Evolutionary conservation across 2,329 filamentous ascomycete species (phyloP).

Genomic region (Amauroascus niger): DNA sequence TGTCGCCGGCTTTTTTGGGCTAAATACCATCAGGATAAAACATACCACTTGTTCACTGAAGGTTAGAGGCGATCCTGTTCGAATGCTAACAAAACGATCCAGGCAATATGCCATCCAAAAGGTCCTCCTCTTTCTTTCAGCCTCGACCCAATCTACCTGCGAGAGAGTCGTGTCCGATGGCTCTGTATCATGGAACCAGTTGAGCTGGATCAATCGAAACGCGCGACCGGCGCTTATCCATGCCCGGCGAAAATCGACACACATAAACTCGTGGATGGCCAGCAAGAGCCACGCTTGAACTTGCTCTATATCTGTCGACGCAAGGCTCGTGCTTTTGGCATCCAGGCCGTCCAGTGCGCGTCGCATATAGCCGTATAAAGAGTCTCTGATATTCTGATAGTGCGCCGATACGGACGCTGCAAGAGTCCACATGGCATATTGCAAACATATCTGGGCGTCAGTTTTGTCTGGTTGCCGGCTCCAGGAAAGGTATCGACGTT

Average conservation of each 20-base stretch:
- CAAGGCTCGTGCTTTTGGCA: background rate
- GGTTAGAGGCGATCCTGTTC: background rate
- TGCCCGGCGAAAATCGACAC: background rate
- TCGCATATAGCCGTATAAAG: background rate
- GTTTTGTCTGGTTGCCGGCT: background rate
- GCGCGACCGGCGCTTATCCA: background rate
- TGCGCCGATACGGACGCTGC: background rate
- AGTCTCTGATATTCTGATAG: background rate
- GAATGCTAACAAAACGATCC: background rate
- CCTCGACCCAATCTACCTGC: background rate
- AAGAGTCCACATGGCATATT: background rate
- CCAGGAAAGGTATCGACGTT: background rate
- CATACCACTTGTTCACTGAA: background rate
- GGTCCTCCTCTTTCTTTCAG: background rate
- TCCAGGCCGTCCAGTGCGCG: background rate
- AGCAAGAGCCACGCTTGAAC: background rate
- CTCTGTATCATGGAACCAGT: background rate
- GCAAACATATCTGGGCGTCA: background rate
- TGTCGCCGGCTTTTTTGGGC: background rate
- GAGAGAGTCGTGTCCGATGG: background rate
- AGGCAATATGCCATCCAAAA: background rate
- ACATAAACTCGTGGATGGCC: background rate
- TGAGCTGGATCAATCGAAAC: background rate
- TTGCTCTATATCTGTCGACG: background rate
- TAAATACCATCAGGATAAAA: background rate